Evolutionary conservation across 495 filamentous ascomycete species (phyloP), one percentile per base, ranked within the genome.

Genomic region (Aspergillus leporis): DNA sequence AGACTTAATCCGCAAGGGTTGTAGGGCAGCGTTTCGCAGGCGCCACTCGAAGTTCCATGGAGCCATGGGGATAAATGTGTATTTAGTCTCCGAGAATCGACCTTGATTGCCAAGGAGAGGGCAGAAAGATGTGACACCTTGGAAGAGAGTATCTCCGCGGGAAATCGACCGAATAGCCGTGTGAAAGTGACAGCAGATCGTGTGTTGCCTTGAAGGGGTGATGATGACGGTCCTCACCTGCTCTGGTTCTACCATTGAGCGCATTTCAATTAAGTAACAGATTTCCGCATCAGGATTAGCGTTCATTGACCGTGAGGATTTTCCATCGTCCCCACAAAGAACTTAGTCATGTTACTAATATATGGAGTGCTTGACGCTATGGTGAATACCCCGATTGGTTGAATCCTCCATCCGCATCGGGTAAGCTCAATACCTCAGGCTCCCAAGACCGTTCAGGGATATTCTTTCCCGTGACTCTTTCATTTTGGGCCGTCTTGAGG

Each of bases 251-350:
- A 47, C 74, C 75, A 74, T 49, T 74, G 67, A 74, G 46, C 41
- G 56, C n/a, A 50, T 72, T 73, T 71, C 61, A 31, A 62, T 78
- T 73, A 68, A 59, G 75, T 78, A 78, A 78, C 61, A 70, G 66
- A 74, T 77, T 49, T 61, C 73, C 62, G 25, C 5, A 52, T 66
- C 23, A 25, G 72, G 56, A 25, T 61, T 73, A 72, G 72, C 45
- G 56, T 25, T n/a, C 8, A n/a, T 55, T 40, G 52, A 10, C 25
- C 6, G 48, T 46, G 45, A 31, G 25, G 52, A 40, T 22, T 28
- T 36, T 58, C 34, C 14, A 3, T 50, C 6, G 43, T 10, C 30
- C 12, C 31, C 32, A 16, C 22, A 38, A 38, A 47, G 16, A 47
- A 45, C 41, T 31, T 16, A 31, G 41, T 25, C 45, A 56, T 60